Conservation (phyloP, 495 filamentous ascomycete genomes). For the Xylaria curta region DNA sequence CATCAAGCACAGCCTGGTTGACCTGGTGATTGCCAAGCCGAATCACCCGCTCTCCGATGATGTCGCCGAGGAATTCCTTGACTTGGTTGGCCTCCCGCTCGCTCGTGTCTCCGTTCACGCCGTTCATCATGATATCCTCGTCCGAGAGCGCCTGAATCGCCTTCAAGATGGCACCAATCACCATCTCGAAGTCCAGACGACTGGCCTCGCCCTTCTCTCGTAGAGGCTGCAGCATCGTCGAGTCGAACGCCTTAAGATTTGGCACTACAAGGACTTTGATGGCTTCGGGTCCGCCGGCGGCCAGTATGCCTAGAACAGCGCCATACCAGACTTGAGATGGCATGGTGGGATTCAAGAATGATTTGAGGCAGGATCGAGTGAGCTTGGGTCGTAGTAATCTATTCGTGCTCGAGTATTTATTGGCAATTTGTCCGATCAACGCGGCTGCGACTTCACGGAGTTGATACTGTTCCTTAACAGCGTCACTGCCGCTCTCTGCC, state of each 20-base stretch:
- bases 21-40: slow-evolving; percentile 57
- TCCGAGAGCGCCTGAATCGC: slow-evolving; percentile 57
- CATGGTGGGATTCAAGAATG: slow-evolving; percentile 83
- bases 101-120: slow-evolving; percentile 39
- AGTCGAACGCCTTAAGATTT: slow-evolving; percentile 78
- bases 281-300: slow-evolving; percentile 77
- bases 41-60: slow-evolving; percentile 65
- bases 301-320: slow-evolving; percentile 76
- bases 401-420: slow-evolving; percentile 76
- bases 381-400: slow-evolving; percentile 82
- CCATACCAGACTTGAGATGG: slow-evolving; percentile 85
- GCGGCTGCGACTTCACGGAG: slow-evolving; percentile 85
- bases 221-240: slow-evolving; percentile 65
- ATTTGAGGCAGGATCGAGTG: slow-evolving; percentile 88
- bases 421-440: slow-evolving; percentile 73
- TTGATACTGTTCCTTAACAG: slow-evolving; percentile 68
- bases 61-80: slow-evolving; percentile 60
- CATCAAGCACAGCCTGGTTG: slow-evolving; percentile 58
- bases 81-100: slow-evolving; percentile 59
- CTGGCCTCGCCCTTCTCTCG: slow-evolving; percentile 63
- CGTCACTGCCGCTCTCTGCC: slow-evolving; percentile 44
- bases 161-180: slow-evolving; percentile 66
- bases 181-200: slow-evolving; percentile 64
- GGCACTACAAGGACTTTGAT: slow-evolving; percentile 82
- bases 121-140: slow-evolving; percentile 30